phyloP scores from a whole-genome alignment of 2,329 filamentous ascomycete species.

The Exserohilum turcica region DNA sequence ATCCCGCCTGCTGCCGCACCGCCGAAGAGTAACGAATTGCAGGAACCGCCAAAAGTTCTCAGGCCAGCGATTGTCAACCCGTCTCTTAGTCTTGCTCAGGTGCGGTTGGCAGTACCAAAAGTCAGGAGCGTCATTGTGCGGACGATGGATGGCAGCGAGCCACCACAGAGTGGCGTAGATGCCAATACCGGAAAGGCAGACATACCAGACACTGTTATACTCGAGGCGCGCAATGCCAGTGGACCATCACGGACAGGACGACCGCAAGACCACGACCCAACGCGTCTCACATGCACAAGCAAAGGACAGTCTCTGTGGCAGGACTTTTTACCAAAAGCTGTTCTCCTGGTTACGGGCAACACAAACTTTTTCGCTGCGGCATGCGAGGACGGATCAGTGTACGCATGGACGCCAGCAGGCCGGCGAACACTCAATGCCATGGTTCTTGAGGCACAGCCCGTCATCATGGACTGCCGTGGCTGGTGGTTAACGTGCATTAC shows the following conservation, averaged over 20 bases:
- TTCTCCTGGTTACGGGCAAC: slow-evolving; percentile 90
- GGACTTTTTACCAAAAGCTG: slow-evolving; percentile 84
- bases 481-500: slow-evolving; percentile 91
- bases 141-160: slow-evolving; percentile 71
- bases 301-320: slow-evolving; percentile 86
- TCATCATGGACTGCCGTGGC: slow-evolving; percentile 88
- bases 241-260: slow-evolving; percentile 64
- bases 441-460: slow-evolving; percentile 87
- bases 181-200: slow-evolving; percentile 50
- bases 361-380: slow-evolving; percentile 89
- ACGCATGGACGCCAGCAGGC: slow-evolving; percentile 91
- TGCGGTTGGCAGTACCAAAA: slow-evolving; percentile 85
- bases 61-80: slow-evolving; percentile 87
- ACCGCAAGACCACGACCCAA: slow-evolving; percentile 74
- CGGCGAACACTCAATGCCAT: slow-evolving; percentile 83
- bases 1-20: slow-evolving; percentile 71
- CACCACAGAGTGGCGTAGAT: slow-evolving; percentile 52
- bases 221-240: slow-evolving; percentile 86
- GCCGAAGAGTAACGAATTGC: slow-evolving; percentile 41
- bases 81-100: slow-evolving; percentile 77
- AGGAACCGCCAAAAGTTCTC: slow-evolving; percentile 75
- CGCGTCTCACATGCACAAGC: slow-evolving; percentile 80
- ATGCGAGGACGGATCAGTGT: slow-evolving; percentile 88
- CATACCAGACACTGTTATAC: slow-evolving; percentile 69
- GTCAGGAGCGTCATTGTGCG: slow-evolving; percentile 81